These are phyloP conservation scores for Hypoxylon sp. DNA, from an alignment of 2,329 filamentous ascomycete species.

Conservation along the genomic window DNA sequence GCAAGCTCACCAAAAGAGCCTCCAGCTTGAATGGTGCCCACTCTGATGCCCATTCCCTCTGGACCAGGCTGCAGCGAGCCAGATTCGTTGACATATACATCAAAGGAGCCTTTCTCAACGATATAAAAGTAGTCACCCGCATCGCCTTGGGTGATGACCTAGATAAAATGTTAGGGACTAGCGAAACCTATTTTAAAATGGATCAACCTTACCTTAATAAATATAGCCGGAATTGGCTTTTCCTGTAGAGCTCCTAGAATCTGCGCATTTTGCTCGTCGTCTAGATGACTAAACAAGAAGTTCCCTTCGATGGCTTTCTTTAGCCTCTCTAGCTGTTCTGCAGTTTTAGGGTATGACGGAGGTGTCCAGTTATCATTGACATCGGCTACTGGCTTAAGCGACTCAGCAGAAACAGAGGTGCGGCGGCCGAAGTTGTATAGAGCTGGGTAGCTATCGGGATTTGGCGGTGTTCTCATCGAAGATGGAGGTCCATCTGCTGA, in stretches of 20 bases:
- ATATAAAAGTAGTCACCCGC: constrained; percentile 98
- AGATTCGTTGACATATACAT: constrained; percentile 86
- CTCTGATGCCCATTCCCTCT: constrained; percentile 85
- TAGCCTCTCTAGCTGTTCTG: constrained; percentile 84
- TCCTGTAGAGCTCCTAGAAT: constrained; percentile 93
- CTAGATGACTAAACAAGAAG: constrained; percentile 93
- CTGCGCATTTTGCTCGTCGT: constrained; percentile 90
- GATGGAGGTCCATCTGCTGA: constrained; percentile 61
- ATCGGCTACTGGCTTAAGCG: constrained; percentile 87
- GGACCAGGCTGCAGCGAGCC: constrained; percentile 83
- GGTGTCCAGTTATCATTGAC: constrained; percentile 91
- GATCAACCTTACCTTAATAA: constrained; percentile 69
- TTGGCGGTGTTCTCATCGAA: constrained; percentile 62
- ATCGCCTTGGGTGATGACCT: constrained; percentile 96
- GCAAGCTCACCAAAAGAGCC: constrained; percentile 97
- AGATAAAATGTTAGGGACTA: constrained; percentile 51
- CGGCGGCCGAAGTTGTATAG: constrained; percentile 95
- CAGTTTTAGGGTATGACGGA: constrained; percentile 84
- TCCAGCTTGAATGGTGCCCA: constrained; percentile 84
- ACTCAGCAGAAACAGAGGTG: constrained; percentile 97
- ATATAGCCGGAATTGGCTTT: constrained; percentile 94
- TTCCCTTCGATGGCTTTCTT: constrained; percentile 87
- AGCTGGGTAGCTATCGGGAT: constrained; percentile 80
- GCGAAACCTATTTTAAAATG: background rate
- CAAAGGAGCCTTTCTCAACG: constrained; percentile 90